Evolutionary conservation across 106 monocot genomes (phyloP), one percentile per base, ranked within the genome.

Genomic region (Dioscorea dumetorum): DNA sequence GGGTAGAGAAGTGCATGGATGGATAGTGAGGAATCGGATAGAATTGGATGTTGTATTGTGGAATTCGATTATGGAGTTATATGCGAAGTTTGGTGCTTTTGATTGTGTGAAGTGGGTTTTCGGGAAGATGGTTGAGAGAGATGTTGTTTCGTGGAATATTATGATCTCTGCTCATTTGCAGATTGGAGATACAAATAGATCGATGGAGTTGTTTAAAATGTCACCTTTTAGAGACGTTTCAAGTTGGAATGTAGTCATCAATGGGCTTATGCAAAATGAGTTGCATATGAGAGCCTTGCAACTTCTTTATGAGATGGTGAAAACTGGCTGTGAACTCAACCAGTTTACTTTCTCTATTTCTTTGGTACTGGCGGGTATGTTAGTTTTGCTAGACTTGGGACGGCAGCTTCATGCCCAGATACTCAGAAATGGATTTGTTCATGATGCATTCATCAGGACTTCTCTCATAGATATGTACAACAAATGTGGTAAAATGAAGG

Each of bases 401-500:
- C 86, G 51, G 70, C 72, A 94, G 58, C 65, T 90, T 63, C 94
- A 94, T 19, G 24, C 64, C 33, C 79, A 73, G 52, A 61, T 84
- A 14, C 20, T 87, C 59, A 77, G 79, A 63, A 48, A 19, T 57
- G 87, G 76, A 17, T 67, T 74, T 52, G 80, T 62, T 33, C 10
- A 61, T 33, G 80, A 87, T 67, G 70, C 57, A 5, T 90, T 79
- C 61, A 59, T 90, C 8, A 75, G 49, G n/a, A 84, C 78, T 57
- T 87, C 94, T 21, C 73, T 90, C 2, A 74, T 94, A 61, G 85
- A 90, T 72, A 94, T 94, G 94, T 90, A 94, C 68, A 79, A 73
- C 71, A 94, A 94, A 76, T 94, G 94, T 72, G 82, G 87, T 12
- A 67, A 70, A 23, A 69, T 82, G 54, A 71, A 79, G 67, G 73